Evolutionary conservation across 2,329 filamentous ascomycete species (phyloP).

Genomic region (Talaromyces sp.): DNA sequence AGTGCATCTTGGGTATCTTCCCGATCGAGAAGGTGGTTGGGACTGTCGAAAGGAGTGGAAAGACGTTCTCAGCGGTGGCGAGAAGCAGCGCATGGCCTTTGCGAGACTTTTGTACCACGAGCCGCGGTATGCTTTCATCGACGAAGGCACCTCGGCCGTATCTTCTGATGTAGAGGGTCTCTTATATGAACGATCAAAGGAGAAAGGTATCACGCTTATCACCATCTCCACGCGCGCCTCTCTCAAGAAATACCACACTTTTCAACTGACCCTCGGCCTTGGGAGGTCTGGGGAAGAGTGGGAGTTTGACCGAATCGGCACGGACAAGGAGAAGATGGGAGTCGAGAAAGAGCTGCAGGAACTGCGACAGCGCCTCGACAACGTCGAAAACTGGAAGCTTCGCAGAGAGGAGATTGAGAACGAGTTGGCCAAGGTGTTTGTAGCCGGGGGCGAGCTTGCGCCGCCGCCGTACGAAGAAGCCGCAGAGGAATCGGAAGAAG

Average conservation of each 20-base stretch:
- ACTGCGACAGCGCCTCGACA: constrained; percentile 69
- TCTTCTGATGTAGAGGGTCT: constrained; percentile 91
- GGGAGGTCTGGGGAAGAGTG: constrained; percentile 80
- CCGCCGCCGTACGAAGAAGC: constrained; percentile 27
- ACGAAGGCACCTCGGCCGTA: constrained; percentile 92
- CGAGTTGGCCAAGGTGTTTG: constrained; percentile 66
- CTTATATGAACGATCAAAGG: constrained; percentile 88
- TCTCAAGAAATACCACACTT: constrained; percentile 92
- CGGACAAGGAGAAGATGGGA: constrained; percentile 84
- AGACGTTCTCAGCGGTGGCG: constrained; percentile 91
- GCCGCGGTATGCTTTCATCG: constrained; percentile 87
- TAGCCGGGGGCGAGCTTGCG: constrained; percentile 40
- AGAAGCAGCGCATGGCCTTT: constrained; percentile 94
- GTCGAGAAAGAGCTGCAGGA: constrained; percentile 89
- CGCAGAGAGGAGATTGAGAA: constrained; percentile 74
- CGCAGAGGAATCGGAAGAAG: background rate
- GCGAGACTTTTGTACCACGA: constrained; percentile 91
- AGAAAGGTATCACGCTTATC: constrained; percentile 88
- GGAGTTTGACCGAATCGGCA: constrained; percentile 91
- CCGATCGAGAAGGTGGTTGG: constrained; percentile 90
- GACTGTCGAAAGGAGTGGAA: constrained; percentile 98
- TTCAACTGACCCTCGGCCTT: constrained; percentile 76
- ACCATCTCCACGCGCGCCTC: constrained; percentile 93
- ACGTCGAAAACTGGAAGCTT: constrained; percentile 79
- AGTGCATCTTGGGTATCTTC: constrained; percentile 81